Conservation (phyloP, 2,329 filamentous ascomycete species). For the Talaromyces sp. region DNA sequence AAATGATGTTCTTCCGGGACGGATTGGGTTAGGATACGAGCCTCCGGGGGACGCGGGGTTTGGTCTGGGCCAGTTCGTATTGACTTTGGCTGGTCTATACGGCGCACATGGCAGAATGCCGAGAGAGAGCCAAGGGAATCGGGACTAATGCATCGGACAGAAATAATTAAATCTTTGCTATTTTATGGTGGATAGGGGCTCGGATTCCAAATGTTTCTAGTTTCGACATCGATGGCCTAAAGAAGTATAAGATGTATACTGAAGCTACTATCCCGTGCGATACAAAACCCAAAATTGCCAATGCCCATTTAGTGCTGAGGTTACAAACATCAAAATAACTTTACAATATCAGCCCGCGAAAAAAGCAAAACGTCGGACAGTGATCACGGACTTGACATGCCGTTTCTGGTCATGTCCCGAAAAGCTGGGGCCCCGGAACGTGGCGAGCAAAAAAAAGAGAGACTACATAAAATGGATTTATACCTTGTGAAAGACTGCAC, state of each 20-base stretch:
- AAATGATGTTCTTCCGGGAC: neutral
- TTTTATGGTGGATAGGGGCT: neutral
- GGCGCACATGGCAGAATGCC: neutral
- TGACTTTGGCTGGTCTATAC: neutral
- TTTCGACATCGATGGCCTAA: conserved; percentile 34
- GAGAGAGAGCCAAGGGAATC: neutral
- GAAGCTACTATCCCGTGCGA: conserved; percentile 39
- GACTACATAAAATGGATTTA: neutral
- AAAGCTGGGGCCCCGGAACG: neutral
- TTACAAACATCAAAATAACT: conserved; percentile 37
- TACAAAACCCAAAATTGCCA: conserved; percentile 42
- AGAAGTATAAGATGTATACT: conserved; percentile 44
- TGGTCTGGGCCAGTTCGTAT: neutral
- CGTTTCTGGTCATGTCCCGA: neutral
- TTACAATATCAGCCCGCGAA: neutral
- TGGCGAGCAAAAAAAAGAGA: neutral
- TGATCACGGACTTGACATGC: neutral
- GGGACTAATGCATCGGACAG: neutral
- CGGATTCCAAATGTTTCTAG: conserved; percentile 28
- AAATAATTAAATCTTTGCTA: neutral
- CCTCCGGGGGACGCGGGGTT: neutral
- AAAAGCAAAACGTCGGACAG: neutral
- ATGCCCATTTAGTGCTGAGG: conserved; percentile 41
- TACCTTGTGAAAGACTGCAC: neutral
- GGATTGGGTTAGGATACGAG: neutral